A percentile compares a stretch with the other conserved stretches of the same genome.
These are phyloP conservation scores for Rhizopogon rudus DNA, from an alignment of 768 basidiomycete genomes.

Conservation along the genomic window DNA sequence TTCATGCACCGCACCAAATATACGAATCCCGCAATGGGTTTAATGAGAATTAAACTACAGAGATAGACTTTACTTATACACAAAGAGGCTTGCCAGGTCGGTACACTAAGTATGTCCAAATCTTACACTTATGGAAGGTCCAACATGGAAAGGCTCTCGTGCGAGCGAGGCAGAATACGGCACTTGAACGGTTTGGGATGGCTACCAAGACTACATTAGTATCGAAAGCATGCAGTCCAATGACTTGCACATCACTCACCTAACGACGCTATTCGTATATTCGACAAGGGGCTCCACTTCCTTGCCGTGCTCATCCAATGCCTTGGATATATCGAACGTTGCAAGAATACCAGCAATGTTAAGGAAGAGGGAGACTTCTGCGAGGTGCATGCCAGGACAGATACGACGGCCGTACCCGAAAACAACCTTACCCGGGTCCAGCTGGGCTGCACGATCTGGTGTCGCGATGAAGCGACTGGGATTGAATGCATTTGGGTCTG, in stretches of 20 bases:
- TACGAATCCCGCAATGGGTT: too few species aligned
- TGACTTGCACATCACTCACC: conserved; percentile 12
- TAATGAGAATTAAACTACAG: too few species aligned
- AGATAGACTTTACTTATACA: too few species aligned
- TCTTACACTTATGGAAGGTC: not conserved
- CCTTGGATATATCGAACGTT: conserved; percentile 33
- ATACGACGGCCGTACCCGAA: conserved; percentile 15
- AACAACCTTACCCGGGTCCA: conserved; percentile 7
- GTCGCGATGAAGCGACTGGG: conserved; percentile 39
- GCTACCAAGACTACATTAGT: not conserved
- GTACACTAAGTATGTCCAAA: not conserved
- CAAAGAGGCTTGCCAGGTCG: too few species aligned
- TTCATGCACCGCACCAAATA: too few species aligned
- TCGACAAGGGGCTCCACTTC: conserved; percentile 32
- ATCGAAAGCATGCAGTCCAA: too few species aligned
- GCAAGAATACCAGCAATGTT: conserved; percentile 32
- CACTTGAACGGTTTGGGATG: conserved; percentile 5
- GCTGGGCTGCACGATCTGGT: conserved; percentile 4
- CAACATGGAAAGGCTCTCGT: not conserved
- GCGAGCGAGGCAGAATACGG: not conserved
- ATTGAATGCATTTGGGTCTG: conserved; percentile 45
- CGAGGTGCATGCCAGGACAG: conserved; percentile 24
- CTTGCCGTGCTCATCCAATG: conserved; percentile 26
- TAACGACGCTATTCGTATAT: conserved; percentile 27
- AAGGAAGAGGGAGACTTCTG: conserved; percentile 30